Evolutionary conservation across 2,329 filamentous ascomycete species (phyloP), one percentile per base, ranked within the genome.

Genomic region (Colletotrichum sp.): DNA sequence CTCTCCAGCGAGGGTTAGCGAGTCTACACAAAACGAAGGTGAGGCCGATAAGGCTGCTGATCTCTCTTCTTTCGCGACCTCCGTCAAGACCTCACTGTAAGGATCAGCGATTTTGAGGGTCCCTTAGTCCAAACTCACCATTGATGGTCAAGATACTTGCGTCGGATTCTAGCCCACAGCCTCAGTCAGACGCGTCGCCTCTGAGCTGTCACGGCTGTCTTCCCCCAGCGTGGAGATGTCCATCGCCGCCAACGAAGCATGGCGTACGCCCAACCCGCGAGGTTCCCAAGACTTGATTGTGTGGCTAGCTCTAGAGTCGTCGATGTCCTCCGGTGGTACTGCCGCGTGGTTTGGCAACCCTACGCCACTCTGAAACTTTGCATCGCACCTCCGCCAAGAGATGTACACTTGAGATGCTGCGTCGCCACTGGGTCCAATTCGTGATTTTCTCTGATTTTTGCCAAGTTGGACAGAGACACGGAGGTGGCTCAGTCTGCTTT

Each of bases 1-100:
- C 72, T 24, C 16, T 63, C 26, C 36, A 24, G 24, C 52, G 18
- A 55, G 72, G 68, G 24, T 67, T 61, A 75, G 63, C 68, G 63
- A 75, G 61, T 66, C 63, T 75, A 63, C 63, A 36, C 73, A 75
- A 75, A 63, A 59, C 63, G 14, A 12, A 55, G 24, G 7, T 43
- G 39, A 72, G 34, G 63, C 63, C 43, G 30, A 69, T 52, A 34
- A 48, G 14, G 55, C 68, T 59, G 43, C 73, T 63, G 68, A 72
- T 72, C 57, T 68, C 18, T 30, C 55, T 72, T 21, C 36, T 63
- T 72, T 63, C 24, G 57, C 32, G 36, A 68, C 55, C 26, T n/a
- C 28, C 59, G 18, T 61, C 13, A n/a, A 61, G 72, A 18, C 28
- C 13, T 21, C n/a, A 13, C 4, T 24, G 16, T 7, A 30, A 18